A percentile compares a stretch with the other conserved stretches of the same genome.
Conservation (phyloP, 495 filamentous ascomycete species). For the Articulospora tetracladia region DNA sequence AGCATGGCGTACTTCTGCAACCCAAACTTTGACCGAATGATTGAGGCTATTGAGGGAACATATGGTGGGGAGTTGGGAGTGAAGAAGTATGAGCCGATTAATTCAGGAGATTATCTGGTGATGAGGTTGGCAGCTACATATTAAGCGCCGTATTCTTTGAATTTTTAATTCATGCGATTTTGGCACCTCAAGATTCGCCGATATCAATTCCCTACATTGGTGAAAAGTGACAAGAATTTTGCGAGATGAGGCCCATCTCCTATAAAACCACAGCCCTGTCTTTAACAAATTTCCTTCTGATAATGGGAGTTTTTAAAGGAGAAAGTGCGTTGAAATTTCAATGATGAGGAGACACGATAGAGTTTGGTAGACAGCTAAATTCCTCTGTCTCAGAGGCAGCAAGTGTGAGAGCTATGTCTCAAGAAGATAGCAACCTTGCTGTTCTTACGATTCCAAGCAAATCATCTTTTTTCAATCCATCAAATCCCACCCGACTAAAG, state of each 20-base stretch:
- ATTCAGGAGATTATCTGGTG: slow-evolving; percentile 77
- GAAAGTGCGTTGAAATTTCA: no score
- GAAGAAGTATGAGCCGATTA: slow-evolving; percentile 78
- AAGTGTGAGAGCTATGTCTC: no score
- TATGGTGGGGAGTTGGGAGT: slow-evolving; percentile 59
- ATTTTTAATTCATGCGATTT: not conserved
- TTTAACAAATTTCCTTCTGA: not conserved
- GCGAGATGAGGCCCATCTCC: no score
- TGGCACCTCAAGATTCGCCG: not conserved
- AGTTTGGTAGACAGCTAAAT: not conserved
- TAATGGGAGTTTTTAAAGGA: no score
- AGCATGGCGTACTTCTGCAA: slow-evolving; percentile 90
- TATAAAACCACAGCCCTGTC: not conserved
- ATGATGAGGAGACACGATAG: no score
- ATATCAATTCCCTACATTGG: no score
- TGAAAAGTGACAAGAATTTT: no score
- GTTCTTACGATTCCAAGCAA: not conserved
- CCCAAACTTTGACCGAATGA: slow-evolving; percentile 72
- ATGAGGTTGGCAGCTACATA: slow-evolving; percentile 74
- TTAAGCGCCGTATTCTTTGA: not conserved
- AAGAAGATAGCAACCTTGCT: not conserved
- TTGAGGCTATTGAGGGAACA: slow-evolving; percentile 86
- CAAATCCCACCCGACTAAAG: slow-evolving; percentile 45
- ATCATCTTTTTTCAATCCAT: slow-evolving; percentile 1
- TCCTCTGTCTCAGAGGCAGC: no score